Evolutionary conservation across 768 basidiomycete genomes (phyloP).

Genomic region (Termitomyces sp.): DNA sequence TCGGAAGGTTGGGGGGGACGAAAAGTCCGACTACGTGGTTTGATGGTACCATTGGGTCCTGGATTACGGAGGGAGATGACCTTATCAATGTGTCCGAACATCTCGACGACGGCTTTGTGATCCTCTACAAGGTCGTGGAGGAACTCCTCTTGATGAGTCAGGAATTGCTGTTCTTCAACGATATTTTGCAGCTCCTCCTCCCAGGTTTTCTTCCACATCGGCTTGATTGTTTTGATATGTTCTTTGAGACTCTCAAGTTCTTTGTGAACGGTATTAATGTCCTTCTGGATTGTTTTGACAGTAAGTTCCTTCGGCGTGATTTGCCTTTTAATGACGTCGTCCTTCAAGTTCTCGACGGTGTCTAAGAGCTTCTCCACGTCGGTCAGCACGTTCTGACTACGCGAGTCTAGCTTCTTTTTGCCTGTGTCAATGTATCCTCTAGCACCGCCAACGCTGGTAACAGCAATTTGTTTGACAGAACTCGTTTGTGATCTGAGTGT

Average conservation of each 20-base stretch:
- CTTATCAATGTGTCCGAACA: constrained; percentile 89
- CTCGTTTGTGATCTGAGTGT: constrained; percentile 80
- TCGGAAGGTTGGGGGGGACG: constrained; percentile 63
- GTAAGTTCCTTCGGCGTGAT: constrained; percentile 74
- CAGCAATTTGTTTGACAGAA: constrained; percentile 83
- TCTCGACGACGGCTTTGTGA: constrained; percentile 80
- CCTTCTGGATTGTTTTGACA: constrained; percentile 67
- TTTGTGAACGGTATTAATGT: constrained; percentile 56
- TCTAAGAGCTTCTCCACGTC: constrained; percentile 93
- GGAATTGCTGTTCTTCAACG: constrained; percentile 93
- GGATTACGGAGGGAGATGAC: constrained; percentile 68
- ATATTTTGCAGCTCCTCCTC: constrained; percentile 94
- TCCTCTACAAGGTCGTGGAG: constrained; percentile 86
- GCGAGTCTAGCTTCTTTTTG: constrained; percentile 84
- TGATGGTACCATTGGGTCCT: constrained; percentile 29
- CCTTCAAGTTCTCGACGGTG: constrained; percentile 80
- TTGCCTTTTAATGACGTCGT: constrained; percentile 87
- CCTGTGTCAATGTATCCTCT: constrained; percentile 87
- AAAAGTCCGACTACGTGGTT: constrained; percentile 40
- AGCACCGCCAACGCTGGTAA: constrained; percentile 75
- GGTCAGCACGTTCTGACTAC: constrained; percentile 86
- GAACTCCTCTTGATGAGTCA: constrained; percentile 91
- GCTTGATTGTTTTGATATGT: constrained; percentile 85
- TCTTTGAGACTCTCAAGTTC: constrained; percentile 76
- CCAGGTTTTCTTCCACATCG: constrained; percentile 99